Conservation (phyloP, 2,329 filamentous ascomycete genomes). For the Chlorencoelia australis region DNA sequence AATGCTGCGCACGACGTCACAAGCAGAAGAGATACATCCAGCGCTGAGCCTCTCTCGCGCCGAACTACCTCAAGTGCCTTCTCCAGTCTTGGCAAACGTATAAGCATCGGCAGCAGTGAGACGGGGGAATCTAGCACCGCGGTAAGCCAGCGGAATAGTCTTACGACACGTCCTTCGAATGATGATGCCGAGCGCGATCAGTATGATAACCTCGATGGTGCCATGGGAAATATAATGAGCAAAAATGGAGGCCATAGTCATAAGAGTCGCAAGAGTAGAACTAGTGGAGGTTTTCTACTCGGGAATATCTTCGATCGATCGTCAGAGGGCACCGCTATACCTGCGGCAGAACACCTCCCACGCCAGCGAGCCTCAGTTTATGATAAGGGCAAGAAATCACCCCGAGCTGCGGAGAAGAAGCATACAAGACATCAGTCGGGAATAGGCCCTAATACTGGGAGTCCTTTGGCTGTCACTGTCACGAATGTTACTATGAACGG, state of each 20-base stretch:
- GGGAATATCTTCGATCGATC: conserved; percentile 11
- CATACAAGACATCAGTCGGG: conserved; percentile 18
- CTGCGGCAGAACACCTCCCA: conserved; percentile 6
- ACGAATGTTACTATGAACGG: conserved; percentile 7
- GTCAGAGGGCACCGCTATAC: neutral
- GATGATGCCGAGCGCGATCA: conserved; percentile 6
- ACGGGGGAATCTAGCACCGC: conserved; percentile 35
- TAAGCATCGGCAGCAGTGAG: conserved; percentile 32
- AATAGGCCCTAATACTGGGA: conserved; percentile 19
- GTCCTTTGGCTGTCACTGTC: conserved; percentile 20
- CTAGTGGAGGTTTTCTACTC: conserved; percentile 25
- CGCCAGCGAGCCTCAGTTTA: conserved; percentile 13
- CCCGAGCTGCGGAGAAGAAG: conserved; percentile 16
- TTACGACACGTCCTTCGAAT: conserved; percentile 6
- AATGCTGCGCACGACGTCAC: conserved; percentile 9
- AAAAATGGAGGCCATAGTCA: conserved; percentile 18
- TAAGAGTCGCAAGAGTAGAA: conserved; percentile 21
- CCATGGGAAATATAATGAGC: conserved; percentile 1
- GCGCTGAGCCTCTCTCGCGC: conserved; percentile 16
- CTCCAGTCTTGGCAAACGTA: conserved; percentile 19
- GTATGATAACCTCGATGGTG: conserved; percentile 3
- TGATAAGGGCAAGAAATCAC: conserved; percentile 21
- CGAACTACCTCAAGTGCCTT: conserved; percentile 16
- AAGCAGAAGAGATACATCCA: conserved; percentile 16
- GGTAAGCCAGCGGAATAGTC: conserved; percentile 24